Percentiles rank a stretch among this genome's conserved stretches.
Conservation (phyloP, 2,329 filamentous ascomycete genomes). For the Arthrobotrys conoides region DNA sequence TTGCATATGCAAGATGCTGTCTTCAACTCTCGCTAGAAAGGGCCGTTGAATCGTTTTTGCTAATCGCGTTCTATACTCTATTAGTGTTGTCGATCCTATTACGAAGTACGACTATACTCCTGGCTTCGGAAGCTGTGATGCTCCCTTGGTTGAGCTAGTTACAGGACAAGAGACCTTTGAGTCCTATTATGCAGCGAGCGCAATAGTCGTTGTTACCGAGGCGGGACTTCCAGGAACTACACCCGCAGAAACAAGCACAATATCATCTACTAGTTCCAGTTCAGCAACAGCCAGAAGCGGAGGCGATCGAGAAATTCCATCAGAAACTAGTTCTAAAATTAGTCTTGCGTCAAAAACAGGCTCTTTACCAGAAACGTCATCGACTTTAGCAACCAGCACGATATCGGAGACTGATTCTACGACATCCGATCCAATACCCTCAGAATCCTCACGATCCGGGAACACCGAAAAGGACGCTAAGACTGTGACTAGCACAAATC, state of each 20-base stretch:
- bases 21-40: too few species aligned
- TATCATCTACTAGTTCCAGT: not conserved
- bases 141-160: not conserved
- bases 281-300: not conserved
- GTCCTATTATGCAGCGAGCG: not conserved
- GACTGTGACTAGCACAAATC: not conserved
- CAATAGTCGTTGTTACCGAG: constrained; percentile 9
- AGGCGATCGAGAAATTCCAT: not conserved
- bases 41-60: too few species aligned
- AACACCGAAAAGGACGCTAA: not conserved
- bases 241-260: not conserved
- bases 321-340: not conserved
- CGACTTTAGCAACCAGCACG: too few species aligned
- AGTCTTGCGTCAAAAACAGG: too few species aligned
- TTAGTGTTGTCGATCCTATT: constrained; percentile 6
- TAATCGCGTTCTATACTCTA: not conserved
- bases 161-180: not conserved
- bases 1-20: too few species aligned
- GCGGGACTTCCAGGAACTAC: not conserved
- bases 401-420: not conserved
- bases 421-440: not conserved
- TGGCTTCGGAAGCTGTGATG: not conserved
- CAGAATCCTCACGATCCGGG: not conserved
- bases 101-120: not conserved
- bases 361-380: too few species aligned